Evolutionary conservation across 768 basidiomycete genomes (phyloP), one percentile per base, ranked within the genome.

Genomic region (Candolleomyces efflorescens): DNA sequence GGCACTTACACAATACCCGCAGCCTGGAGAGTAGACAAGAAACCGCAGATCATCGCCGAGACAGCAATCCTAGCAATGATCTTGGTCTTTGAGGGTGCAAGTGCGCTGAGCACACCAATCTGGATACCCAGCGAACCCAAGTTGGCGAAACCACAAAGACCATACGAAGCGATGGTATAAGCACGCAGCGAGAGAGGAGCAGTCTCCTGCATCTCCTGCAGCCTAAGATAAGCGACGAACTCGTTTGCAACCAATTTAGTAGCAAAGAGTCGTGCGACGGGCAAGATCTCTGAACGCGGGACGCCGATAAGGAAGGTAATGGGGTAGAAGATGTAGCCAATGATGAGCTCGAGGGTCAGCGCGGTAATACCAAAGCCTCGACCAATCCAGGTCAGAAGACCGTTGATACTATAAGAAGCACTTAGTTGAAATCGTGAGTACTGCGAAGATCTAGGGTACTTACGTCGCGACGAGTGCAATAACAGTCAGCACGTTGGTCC

Each of bases 61-160:
- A 75, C 60, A 17, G 90, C 89, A 49, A 86, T 77, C 9, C 77
- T 78, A 26, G 88, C 86, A 63, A 96, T 94, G 61, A 82, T 74
- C 65, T 82, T 88, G 55, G 80, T 78, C 60, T 86, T 82, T 22
- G 86, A 75, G 18, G 78, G 78, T 11, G 73, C 78, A 61, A 79
- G 67, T 37, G 78, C 76, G 53, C 76, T 67, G 27, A 79, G 71
- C n/a, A 79, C 78, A 62, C 78, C 78, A 22, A 79, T 75, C 69
- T 94, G 90, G 63, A 95, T 92, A 66, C 93, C 94, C 23, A 94
- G 76, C 6, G 90, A 90, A 55, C 88, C 84, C 46, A 92, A 76
- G 69, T 95, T 95, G 59, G 91, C 91, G 66, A 96, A 96, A 10
- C 94, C 94, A 70, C 92, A 94, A 15, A 95, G 84, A 15, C 89